Percentiles rank a stretch among this genome's conserved stretches.
Evolutionary conservation across 345 rosid species (phyloP).

Genomic region (Dovyalis caffra): DNA sequence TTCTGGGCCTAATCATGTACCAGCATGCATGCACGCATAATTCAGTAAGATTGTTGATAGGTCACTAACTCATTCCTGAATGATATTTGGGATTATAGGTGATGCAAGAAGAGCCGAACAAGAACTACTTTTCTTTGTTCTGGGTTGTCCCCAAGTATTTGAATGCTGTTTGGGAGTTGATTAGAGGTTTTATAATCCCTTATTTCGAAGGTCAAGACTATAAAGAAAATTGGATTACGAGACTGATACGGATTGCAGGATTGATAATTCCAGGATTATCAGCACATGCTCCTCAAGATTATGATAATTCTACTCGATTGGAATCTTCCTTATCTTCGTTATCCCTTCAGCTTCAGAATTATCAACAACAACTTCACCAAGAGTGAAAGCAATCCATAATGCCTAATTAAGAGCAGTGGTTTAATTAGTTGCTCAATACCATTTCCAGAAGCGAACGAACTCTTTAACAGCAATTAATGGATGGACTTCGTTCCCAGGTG

Average conservation of each 20-base stretch:
- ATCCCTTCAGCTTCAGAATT: not conserved
- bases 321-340: constrained; percentile 33
- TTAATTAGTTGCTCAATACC: too few relatives aligned
- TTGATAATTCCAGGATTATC: constrained; percentile 54
- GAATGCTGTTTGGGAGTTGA: constrained; percentile 62
- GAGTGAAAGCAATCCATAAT: not conserved
- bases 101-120: constrained; percentile 59
- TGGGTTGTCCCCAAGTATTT: constrained; percentile 45
- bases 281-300: constrained; percentile 61
- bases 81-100: constrained; percentile 27
- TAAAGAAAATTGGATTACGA: constrained; percentile 53
- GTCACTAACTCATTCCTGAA: not conserved
- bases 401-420: too few relatives aligned
- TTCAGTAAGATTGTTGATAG: not conserved
- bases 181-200: constrained; percentile 51
- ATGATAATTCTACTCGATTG: constrained; percentile 46
- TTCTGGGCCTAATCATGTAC: not conserved
- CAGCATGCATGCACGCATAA: too few relatives aligned
- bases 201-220: constrained; percentile 40
- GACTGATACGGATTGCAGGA: constrained; percentile 39
- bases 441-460: too few relatives aligned
- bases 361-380: not conserved
- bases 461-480: too few relatives aligned
- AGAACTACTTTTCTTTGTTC: constrained; percentile 51
- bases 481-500: too few relatives aligned